These are phyloP conservation scores for Phlyctochytrium arcticum DNA, from an alignment of 192 early-diverging fungal genomes.

Conservation along the genomic window DNA sequence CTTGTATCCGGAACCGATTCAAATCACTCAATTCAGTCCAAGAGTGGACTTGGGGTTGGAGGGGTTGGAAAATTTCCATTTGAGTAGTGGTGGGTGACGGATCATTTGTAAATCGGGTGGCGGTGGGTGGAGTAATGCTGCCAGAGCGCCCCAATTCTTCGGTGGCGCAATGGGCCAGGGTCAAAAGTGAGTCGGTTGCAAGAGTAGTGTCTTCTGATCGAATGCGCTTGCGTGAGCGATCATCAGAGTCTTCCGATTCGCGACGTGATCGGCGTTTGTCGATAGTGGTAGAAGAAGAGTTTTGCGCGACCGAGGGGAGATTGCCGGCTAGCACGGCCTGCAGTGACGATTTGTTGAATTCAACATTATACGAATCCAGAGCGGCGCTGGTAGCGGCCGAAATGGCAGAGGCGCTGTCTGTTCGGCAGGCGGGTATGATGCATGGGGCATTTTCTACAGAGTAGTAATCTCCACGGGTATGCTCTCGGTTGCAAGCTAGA, in stretches of 20 bases:
- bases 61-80: background rate
- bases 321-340: conserved; percentile 6
- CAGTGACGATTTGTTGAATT: background rate
- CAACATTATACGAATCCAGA: background rate
- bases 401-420: conserved; percentile 2
- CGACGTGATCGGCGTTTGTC: no score
- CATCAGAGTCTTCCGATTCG: no score
- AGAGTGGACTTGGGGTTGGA: background rate
- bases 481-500: background rate
- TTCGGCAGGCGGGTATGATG: conserved; percentile 1
- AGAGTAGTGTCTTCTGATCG: background rate
- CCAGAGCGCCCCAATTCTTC: conserved; percentile 7
- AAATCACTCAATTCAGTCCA: background rate
- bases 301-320: background rate
- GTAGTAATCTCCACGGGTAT: conserved; percentile 11
- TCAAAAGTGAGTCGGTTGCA: background rate
- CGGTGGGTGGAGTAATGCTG: background rate
- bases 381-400: background rate
- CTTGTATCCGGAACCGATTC: conserved; percentile 11
- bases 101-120: no score
- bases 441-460: conserved; percentile 11
- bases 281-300: no score
- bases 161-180: conserved; percentile 12
- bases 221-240: background rate
- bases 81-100: background rate